Evolutionary conservation across 2,329 filamentous ascomycete genomes (phyloP).

Genomic region (Hypoxylon sp.): DNA sequence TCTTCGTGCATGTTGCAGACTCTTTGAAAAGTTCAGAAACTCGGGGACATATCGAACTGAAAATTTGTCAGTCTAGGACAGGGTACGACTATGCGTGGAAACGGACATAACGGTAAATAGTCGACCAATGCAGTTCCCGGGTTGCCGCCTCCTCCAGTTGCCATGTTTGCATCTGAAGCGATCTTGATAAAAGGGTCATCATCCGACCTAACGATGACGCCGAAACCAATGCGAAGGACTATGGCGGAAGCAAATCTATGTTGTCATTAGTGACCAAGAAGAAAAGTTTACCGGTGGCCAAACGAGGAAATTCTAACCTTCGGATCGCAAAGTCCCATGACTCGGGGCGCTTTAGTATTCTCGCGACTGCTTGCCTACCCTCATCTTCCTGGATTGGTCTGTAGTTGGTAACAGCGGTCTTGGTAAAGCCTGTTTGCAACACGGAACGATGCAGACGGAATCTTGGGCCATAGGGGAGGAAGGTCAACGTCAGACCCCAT

Average conservation of each 20-base stretch:
- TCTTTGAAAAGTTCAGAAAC: slow-evolving; percentile 31
- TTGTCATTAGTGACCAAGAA: not conserved
- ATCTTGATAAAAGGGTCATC: slow-evolving; percentile 38
- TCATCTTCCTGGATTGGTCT: slow-evolving; percentile 33
- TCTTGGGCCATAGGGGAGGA: slow-evolving; percentile 31
- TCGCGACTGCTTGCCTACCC: slow-evolving; percentile 28
- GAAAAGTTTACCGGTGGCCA: not conserved
- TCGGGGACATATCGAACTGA: slow-evolving; percentile 31
- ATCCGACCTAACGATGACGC: slow-evolving; percentile 35
- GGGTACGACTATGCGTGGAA: no score
- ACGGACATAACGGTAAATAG: slow-evolving; percentile 30
- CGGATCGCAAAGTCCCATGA: slow-evolving; percentile 30
- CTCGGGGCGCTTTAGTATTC: slow-evolving; percentile 24
- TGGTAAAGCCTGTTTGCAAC: slow-evolving; percentile 32
- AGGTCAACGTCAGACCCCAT: slow-evolving; percentile 41
- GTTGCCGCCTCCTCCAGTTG: slow-evolving; percentile 32
- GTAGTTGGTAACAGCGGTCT: slow-evolving; percentile 30
- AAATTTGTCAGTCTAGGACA: not conserved
- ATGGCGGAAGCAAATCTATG: slow-evolving; percentile 39
- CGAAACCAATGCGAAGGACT: slow-evolving; percentile 39
- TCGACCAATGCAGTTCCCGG: slow-evolving; percentile 34
- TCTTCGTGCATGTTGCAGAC: slow-evolving; percentile 29
- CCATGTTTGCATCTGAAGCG: slow-evolving; percentile 31
- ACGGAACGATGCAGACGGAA: slow-evolving; percentile 32
- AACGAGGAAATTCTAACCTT: slow-evolving; percentile 11